phyloP scores from a whole-genome alignment of 306 rosid species.

The Lagenaria siceraria region DNA sequence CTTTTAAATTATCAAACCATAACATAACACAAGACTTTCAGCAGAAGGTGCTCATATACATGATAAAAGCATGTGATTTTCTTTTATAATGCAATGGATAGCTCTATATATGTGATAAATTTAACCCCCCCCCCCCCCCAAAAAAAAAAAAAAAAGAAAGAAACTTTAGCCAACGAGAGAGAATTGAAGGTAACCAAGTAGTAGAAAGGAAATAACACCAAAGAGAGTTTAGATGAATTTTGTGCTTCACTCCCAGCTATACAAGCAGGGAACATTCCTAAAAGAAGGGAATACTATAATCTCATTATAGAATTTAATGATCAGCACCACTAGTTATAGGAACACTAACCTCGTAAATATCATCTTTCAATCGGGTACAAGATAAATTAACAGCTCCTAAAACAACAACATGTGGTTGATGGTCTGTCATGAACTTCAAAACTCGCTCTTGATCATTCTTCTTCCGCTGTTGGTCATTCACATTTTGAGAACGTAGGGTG shows the following conservation, averaged over 20 bases:
- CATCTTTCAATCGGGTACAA: conserved; percentile 84
- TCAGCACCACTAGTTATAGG: neutral
- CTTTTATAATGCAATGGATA: neutral
- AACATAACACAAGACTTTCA: neutral
- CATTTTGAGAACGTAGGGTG: conserved; percentile 71
- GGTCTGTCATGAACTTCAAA: conserved; percentile 96
- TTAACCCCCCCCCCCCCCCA: no score
- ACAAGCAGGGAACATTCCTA: neutral
- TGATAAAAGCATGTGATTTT: neutral
- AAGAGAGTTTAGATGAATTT: neutral
- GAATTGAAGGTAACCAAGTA: neutral
- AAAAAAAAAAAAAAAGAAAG: neutral
- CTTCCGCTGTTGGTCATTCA: conserved; percentile 76
- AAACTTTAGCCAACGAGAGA: neutral
- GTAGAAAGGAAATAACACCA: neutral
- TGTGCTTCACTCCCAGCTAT: neutral
- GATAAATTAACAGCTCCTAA: conserved; percentile 90
- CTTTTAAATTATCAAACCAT: neutral
- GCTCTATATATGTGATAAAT: neutral
- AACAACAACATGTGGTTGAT: conserved; percentile 96
- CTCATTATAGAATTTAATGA: neutral
- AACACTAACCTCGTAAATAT: conserved; percentile 74
- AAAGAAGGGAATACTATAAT: neutral
- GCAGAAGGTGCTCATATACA: neutral
- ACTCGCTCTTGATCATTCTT: conserved; percentile 89